Evolutionary conservation across 495 filamentous ascomycete genomes (phyloP).

Genomic region (Cudoniella acicularis): DNA sequence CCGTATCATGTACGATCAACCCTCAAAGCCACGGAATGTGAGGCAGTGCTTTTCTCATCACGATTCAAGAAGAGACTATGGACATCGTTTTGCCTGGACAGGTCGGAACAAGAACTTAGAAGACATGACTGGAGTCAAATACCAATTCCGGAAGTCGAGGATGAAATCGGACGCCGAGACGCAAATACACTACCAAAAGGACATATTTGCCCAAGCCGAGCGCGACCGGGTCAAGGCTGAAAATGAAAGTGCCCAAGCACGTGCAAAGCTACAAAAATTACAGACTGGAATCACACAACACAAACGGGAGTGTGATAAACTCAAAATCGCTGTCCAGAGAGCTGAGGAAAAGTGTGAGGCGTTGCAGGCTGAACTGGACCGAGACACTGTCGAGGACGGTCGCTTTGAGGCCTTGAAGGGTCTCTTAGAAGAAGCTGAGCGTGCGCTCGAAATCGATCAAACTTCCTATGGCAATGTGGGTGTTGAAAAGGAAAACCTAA

Average conservation of each 20-base stretch:
- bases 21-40: constrained; percentile 61
- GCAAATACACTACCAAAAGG: constrained; percentile 54
- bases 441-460: constrained; percentile 41
- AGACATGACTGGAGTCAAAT: constrained; percentile 3
- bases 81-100: constrained; percentile 54
- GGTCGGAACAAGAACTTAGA: constrained; percentile 28
- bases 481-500: constrained; percentile 46
- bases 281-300: constrained; percentile 41
- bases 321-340: constrained; percentile 54
- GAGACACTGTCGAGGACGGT: constrained; percentile 56
- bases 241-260: constrained; percentile 9
- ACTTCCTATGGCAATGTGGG: constrained; percentile 50
- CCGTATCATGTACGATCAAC: constrained; percentile 60
- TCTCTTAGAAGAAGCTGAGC: constrained; percentile 39
- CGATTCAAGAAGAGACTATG: constrained; percentile 53
- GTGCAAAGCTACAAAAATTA: constrained; percentile 27
- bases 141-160: constrained; percentile 41
- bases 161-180: constrained; percentile 78
- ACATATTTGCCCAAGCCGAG: constrained; percentile 39
- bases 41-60: constrained; percentile 64
- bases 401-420: constrained; percentile 55
- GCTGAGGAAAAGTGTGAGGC: constrained; percentile 54
- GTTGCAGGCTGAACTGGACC: constrained; percentile 57
- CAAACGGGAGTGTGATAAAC: constrained; percentile 40
- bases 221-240: constrained; percentile 32